Evolutionary conservation across 1,284 basidiomycete genomes (phyloP).

Genomic region (Stereum hirsutum): DNA sequence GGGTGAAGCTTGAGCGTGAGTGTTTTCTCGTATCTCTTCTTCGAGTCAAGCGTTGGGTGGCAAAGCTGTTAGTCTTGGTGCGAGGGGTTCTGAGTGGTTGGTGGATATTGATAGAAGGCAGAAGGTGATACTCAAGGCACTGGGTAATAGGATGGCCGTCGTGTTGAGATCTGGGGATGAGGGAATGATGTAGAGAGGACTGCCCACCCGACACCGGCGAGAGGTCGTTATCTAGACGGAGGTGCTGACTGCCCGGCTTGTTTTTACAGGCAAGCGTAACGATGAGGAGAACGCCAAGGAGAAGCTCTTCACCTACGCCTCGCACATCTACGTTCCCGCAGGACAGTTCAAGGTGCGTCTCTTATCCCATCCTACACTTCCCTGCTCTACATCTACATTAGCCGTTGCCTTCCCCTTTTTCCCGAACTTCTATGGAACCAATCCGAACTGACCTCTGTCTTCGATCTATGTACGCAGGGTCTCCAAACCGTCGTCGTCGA

Average conservation of each 20-base stretch:
- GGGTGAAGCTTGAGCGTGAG: constrained; percentile 90
- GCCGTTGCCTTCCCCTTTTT: no score
- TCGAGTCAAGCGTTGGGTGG: background rate
- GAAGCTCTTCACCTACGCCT: constrained; percentile 91
- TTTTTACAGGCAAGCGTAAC: constrained; percentile 67
- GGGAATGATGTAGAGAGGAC: no score
- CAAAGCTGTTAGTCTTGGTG: no score
- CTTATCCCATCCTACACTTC: background rate
- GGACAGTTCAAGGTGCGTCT: constrained; percentile 64
- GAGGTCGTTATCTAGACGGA: background rate
- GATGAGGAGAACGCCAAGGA: constrained; percentile 96
- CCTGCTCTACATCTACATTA: no score
- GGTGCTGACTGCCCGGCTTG: background rate
- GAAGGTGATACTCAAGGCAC: no score
- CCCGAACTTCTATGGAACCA: no score
- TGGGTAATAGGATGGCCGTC: no score
- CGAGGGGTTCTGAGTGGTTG: no score
- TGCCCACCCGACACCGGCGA: background rate
- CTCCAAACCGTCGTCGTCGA: constrained; percentile 79
- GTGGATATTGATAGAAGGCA: no score
- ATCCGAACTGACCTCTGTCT: background rate
- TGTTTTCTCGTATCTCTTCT: constrained; percentile 14
- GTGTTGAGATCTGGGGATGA: no score
- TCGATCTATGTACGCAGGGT: constrained; percentile 36
- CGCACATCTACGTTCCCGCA: constrained; percentile 67